Evolutionary conservation across 495 filamentous ascomycete genomes (phyloP), one percentile per base, ranked within the genome.

Genomic region (Penicillium canescens): DNA sequence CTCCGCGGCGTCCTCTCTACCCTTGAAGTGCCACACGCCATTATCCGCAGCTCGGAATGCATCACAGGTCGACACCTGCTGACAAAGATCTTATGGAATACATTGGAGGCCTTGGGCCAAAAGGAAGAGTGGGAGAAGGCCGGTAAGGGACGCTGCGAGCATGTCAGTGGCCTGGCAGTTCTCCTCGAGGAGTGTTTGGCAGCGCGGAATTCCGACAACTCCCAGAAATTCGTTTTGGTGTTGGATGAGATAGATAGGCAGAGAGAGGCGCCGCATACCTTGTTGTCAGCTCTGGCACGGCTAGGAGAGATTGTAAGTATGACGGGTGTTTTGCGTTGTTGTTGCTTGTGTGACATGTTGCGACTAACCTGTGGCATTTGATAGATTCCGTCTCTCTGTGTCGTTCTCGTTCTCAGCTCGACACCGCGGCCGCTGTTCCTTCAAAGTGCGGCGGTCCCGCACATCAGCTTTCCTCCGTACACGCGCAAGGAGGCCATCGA

Each of bases 171-270:
- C 24, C 77, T 98, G 31, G 80, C 80, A 2, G 87, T 90, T 43
- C 82, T 89, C 57, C 69, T 97, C 37, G 68, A 71, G 78, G 67
- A 83, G 76, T 67, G 77, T 60, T 46, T 77, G 65, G 66, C 64
- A 24, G 51, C 70, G 13, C 52, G 54, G 34, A 24, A 59, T 9
- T 46, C 33, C 11, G 41, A 57, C n/a, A 50, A 72, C 68, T 33
- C 34, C 6, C 62, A 71, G 33, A 84, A 82, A 61, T 91, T 96
- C 66, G 85, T 92, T 23, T 68, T 96, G 34, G 91, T 95, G 26
- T 82, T 97, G 52, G 95, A 98, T 72, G 89, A 85, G n/a, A 89
- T 97, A 50, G 94, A 98, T 66, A 82, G 77, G 41, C 91, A 95
- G 71, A 75, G 90, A 60, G 95, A 98, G 52, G 82, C 87, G 8